Percentiles rank a stretch among this genome's conserved stretches.
Evolutionary conservation across 805 yeast genomes (phyloP).

Genomic region (Limtongia smithiae): DNA sequence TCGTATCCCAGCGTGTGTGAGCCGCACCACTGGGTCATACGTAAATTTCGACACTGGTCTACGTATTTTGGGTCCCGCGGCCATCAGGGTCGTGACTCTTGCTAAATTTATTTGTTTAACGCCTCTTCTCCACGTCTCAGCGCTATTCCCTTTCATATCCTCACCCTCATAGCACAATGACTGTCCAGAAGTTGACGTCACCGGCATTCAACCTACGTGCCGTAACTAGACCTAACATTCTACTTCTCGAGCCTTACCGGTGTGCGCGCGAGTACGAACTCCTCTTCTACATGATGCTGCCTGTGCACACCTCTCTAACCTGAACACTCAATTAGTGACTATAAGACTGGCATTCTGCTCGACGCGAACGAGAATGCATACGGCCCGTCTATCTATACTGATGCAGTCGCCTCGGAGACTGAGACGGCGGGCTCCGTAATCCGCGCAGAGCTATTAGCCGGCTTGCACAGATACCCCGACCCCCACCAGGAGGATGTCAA

Average conservation of each 20-base stretch:
- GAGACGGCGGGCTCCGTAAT: slow-evolving; percentile 28
- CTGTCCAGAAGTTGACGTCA: slow-evolving; percentile 18
- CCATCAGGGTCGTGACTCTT: slow-evolving; percentile 1
- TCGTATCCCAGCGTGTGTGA: background rate
- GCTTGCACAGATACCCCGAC: slow-evolving; percentile 90
- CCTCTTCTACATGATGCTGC: background rate
- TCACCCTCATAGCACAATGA: slow-evolving; percentile 9
- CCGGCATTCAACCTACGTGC: slow-evolving; percentile 36
- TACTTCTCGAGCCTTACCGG: slow-evolving; percentile 79
- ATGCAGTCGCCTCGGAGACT: background rate
- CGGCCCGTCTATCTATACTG: slow-evolving; percentile 64
- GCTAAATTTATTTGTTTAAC: background rate
- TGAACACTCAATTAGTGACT: slow-evolving; percentile 49
- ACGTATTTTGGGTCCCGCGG: background rate
- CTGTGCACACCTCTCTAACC: background rate
- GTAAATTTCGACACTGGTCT: background rate
- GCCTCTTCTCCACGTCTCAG: background rate
- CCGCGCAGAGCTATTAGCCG: slow-evolving; percentile 48
- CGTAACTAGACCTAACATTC: slow-evolving; percentile 81
- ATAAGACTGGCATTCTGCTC: slow-evolving; percentile 76
- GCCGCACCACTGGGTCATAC: background rate
- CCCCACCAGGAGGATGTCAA: slow-evolving; percentile 87
- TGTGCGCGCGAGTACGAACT: slow-evolving; percentile 78
- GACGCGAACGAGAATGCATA: slow-evolving; percentile 97
- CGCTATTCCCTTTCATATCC: background rate